These are phyloP conservation scores for Ophiosphaerella herpotricha DNA, from an alignment of 2,329 filamentous ascomycete genomes.

Conservation along the genomic window DNA sequence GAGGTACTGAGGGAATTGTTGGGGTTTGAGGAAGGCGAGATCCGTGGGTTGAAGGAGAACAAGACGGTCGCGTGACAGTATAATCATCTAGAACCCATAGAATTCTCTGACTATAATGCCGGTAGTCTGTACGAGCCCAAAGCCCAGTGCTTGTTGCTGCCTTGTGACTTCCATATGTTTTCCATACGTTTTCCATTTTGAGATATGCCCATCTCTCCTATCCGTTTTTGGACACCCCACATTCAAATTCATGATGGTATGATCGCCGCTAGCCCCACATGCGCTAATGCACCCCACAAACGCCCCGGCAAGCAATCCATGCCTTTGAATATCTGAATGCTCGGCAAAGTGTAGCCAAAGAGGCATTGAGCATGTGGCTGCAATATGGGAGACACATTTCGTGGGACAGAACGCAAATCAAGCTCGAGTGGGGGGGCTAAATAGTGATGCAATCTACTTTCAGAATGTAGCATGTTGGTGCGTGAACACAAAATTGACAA, in stretches of 20 bases:
- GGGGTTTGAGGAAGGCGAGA: conserved; percentile 28
- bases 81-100: neutral
- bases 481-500: neutral
- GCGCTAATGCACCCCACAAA: conserved; percentile 2
- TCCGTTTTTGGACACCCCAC: neutral
- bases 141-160: neutral
- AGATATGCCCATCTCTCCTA: neutral
- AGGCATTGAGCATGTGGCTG: conserved; percentile 1
- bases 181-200: neutral
- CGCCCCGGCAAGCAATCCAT: neutral
- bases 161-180: neutral
- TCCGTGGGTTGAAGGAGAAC: conserved; percentile 15
- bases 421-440: conserved; percentile 3
- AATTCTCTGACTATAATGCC: too few relatives aligned
- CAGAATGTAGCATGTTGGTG: neutral
- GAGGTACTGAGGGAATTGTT: conserved; percentile 39
- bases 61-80: conserved; percentile 15
- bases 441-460: neutral
- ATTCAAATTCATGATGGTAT: neutral
- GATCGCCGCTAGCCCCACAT: conserved; percentile 3
- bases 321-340: neutral
- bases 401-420: neutral
- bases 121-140: too few relatives aligned
- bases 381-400: conserved; percentile 3
- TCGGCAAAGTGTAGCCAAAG: neutral